Conservation (phyloP, 2,329 filamentous ascomycete genomes). For the Xylariaceae sp. region DNA sequence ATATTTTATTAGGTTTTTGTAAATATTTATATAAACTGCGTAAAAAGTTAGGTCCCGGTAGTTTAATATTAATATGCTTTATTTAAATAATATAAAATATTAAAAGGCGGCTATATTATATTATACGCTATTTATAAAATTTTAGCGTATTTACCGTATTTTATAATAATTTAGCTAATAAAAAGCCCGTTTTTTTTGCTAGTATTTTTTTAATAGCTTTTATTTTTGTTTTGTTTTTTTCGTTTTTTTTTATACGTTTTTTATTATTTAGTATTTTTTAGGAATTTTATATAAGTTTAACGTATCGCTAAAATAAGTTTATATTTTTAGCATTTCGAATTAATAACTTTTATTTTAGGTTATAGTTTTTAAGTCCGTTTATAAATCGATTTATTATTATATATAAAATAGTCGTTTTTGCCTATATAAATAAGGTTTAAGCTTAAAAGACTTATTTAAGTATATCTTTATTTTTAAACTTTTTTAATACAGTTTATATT, state of each 20-base stretch:
- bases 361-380: not conserved
- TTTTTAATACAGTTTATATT: not conserved
- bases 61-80: too few relatives aligned
- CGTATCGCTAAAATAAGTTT: not conserved
- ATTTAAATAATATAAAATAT: not conserved
- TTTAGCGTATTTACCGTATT: not conserved
- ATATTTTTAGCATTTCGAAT: not conserved
- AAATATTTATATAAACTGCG: not conserved
- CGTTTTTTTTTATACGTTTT: not conserved
- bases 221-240: not conserved
- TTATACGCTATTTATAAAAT: not conserved
- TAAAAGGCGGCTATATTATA: not conserved
- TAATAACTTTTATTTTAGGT: not conserved
- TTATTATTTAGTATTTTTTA: not conserved
- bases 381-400: constrained; percentile 1
- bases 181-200: not conserved
- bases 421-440: not conserved
- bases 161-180: not conserved
- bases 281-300: not conserved
- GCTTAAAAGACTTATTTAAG: not conserved
- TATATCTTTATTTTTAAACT: not conserved
- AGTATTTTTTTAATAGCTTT: not conserved
- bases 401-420: not conserved
- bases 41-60: too few relatives aligned
- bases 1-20: not conserved